These are phyloP conservation scores for Pseudogymnoascus pannorum DNA, from an alignment of 2,329 filamentous ascomycete species.

Conservation along the genomic window DNA sequence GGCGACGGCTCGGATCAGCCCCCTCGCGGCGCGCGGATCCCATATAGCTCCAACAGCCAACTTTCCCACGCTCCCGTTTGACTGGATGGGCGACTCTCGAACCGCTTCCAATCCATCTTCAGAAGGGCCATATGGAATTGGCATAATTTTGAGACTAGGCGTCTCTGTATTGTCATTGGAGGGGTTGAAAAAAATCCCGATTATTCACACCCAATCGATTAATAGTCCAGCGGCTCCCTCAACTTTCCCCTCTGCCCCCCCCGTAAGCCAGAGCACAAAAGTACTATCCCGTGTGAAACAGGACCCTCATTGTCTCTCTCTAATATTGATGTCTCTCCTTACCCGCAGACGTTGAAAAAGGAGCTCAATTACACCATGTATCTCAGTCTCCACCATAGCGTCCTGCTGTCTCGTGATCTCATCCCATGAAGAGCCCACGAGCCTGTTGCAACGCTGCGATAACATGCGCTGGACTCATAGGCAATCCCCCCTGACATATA, in stretches of 20 bases:
- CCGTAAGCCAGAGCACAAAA: constrained; percentile 4
- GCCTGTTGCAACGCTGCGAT: constrained; percentile 4
- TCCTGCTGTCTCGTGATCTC: constrained; percentile 2
- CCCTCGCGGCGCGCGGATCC: background rate
- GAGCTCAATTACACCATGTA: background rate
- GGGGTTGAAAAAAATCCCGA: background rate
- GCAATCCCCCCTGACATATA: background rate
- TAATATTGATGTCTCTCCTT: background rate
- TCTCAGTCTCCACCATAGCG: background rate
- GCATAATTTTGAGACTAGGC: constrained; percentile 1
- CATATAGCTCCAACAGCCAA: background rate
- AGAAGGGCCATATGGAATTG: background rate
- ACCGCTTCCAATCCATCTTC: background rate
- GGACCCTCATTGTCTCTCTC: background rate
- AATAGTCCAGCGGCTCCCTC: constrained; percentile 4
- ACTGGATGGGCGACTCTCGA: constrained; percentile 7
- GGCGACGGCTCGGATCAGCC: constrained; percentile 3
- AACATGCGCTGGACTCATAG: background rate
- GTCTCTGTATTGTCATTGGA: background rate
- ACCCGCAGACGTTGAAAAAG: constrained; percentile 3
- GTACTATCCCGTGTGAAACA: constrained; percentile 2
- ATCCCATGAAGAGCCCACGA: constrained; percentile 1
- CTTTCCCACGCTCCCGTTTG: background rate
- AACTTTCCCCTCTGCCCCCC: constrained; percentile 3
- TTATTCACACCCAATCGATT: constrained; percentile 4